Evolutionary conservation across 148 eudicot genomes (phyloP).

Genomic region (Tetragonia tetragonoides): DNA sequence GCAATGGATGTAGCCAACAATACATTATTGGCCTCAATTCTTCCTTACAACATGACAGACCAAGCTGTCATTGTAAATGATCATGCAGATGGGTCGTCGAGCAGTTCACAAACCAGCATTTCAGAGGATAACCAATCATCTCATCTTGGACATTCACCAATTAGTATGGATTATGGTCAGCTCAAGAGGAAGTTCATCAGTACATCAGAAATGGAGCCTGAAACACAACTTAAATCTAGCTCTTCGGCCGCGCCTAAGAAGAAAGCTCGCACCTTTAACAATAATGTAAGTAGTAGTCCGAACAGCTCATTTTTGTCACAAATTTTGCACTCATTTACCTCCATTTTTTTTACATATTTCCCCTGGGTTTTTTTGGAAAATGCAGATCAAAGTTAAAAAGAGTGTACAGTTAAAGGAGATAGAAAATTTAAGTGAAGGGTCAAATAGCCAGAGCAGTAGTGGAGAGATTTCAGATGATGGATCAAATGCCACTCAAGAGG

Average conservation of each 20-base stretch:
- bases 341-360: neutral
- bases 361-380: neutral
- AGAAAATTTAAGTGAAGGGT: neutral
- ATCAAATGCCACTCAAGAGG: slow-evolving; percentile 20
- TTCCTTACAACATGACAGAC: neutral
- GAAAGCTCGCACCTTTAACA: slow-evolving; percentile 20
- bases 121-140: slow-evolving; percentile 9
- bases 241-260: slow-evolving; percentile 16
- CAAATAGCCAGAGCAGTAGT: neutral
- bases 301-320: neutral
- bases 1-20: neutral
- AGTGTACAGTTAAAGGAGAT: neutral
- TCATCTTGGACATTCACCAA: neutral
- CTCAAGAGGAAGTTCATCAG: neutral
- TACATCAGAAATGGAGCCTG: neutral
- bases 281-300: slow-evolving; percentile 12
- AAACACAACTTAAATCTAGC: neutral
- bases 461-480: slow-evolving; percentile 28
- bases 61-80: neutral
- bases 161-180: neutral
- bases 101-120: neutral
- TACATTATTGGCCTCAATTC: neutral
- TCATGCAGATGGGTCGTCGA: neutral
- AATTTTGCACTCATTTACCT: no score
- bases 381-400: slow-evolving; percentile 16